A percentile compares a stretch with the other conserved stretches of the same genome.
Conservation (phyloP, 164 flowering plant species). For the Echeveria elegans region DNA sequence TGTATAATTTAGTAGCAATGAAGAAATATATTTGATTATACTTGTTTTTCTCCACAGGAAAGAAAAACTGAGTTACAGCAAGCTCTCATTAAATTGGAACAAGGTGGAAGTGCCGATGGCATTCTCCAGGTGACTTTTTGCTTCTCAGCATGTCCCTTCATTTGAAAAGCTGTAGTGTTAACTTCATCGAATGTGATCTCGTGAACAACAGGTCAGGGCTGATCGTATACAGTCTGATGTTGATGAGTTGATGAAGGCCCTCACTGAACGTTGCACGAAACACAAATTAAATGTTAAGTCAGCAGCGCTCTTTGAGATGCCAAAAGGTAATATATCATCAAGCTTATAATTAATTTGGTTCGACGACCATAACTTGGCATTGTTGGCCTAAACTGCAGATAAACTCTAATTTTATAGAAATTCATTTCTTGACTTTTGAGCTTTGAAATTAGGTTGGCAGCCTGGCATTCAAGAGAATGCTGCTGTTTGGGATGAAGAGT, state of each 20-base stretch:
- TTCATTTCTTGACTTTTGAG: neutral
- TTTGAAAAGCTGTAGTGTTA: neutral
- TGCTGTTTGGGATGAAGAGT: slow-evolving; percentile 94
- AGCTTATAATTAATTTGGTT: neutral
- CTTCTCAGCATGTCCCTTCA: neutral
- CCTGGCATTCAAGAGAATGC: slow-evolving; percentile 82
- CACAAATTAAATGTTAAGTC: slow-evolving; percentile 47
- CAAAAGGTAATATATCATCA: slow-evolving; percentile 32
- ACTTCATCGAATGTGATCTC: neutral
- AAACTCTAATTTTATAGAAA: neutral
- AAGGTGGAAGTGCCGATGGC: slow-evolving; percentile 77
- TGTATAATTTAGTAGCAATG: neutral
- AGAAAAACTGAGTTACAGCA: slow-evolving; percentile 55
- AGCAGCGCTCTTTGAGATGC: slow-evolving; percentile 45
- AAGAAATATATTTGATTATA: neutral
- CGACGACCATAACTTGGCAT: neutral
- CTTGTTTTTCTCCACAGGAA: slow-evolving; percentile 22
- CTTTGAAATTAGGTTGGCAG: slow-evolving; percentile 40
- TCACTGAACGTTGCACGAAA: slow-evolving; percentile 54
- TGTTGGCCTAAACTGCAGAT: neutral
- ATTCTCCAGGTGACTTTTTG: slow-evolving; percentile 47
- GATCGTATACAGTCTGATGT: slow-evolving; percentile 69
- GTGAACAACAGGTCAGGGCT: slow-evolving; percentile 51
- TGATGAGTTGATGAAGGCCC: slow-evolving; percentile 55
- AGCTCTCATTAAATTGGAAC: slow-evolving; percentile 55